These are phyloP conservation scores for Leptographium flavum DNA, from an alignment of 2,329 filamentous ascomycete species.

Conservation along the genomic window DNA sequence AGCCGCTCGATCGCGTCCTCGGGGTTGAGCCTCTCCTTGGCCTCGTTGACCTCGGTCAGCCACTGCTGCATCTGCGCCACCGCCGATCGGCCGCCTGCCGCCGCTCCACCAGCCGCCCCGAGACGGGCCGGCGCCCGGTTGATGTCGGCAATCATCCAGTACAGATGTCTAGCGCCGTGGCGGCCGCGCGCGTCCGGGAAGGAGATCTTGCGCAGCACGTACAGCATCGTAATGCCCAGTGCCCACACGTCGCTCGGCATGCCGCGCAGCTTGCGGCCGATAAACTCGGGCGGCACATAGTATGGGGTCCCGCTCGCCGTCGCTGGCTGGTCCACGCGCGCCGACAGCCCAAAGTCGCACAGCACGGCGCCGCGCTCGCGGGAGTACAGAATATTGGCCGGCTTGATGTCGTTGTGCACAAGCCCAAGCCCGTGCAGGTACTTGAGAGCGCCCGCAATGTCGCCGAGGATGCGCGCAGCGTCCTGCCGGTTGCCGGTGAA, in stretches of 20 bases:
- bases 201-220: conserved; percentile 38
- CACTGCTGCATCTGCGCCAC: conserved; percentile 40
- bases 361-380: conserved; percentile 42
- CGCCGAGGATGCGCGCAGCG: conserved; percentile 35
- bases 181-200: conserved; percentile 38
- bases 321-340: conserved; percentile 28
- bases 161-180: conserved; percentile 33
- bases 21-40: conserved; percentile 28
- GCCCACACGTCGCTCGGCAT: conserved; percentile 45
- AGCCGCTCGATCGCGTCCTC: conserved; percentile 36
- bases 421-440: conserved; percentile 39
- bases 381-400: conserved; percentile 46
- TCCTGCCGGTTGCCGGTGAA: conserved; percentile 36
- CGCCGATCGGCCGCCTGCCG: conserved; percentile 18
- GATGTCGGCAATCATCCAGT: conserved; percentile 44
- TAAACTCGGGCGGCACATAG: conserved; percentile 48
- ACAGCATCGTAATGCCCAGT: conserved; percentile 45
- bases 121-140: conserved; percentile 20
- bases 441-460: conserved; percentile 38
- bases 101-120: conserved; percentile 1
- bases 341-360: conserved; percentile 46
- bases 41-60: conserved; percentile 37
- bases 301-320: conserved; percentile 44
- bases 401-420: conserved; percentile 50
- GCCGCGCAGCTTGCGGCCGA: conserved; percentile 38